These are phyloP conservation scores for Papiliotrema terrestris DNA, from an alignment of 1,284 basidiomycete species.

Conservation along the genomic window DNA sequence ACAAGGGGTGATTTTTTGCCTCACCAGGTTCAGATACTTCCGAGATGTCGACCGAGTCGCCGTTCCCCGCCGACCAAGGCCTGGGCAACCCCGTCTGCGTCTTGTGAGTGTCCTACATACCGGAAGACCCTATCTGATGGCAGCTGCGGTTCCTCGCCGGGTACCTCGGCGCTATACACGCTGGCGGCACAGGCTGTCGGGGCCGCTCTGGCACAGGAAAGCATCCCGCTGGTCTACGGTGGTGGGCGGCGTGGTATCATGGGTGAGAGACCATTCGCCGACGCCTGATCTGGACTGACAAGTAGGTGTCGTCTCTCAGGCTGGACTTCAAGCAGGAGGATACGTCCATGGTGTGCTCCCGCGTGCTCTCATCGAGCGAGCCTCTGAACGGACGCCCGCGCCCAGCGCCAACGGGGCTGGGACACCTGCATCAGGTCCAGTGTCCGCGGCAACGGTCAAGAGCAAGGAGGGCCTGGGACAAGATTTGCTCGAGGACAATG, in stretches of 20 bases:
- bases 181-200: slow-evolving; percentile 74
- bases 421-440: not conserved
- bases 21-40: not conserved
- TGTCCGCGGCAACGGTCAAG: slow-evolving; percentile 12
- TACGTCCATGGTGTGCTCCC: slow-evolving; percentile 79
- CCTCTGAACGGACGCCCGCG: slow-evolving; percentile 30
- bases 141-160: slow-evolving; percentile 67
- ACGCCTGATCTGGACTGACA: not conserved
- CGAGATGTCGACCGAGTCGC: slow-evolving; percentile 7
- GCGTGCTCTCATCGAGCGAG: slow-evolving; percentile 53
- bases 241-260: slow-evolving; percentile 81
- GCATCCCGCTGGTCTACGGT: slow-evolving; percentile 75
- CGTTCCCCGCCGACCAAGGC: slow-evolving; percentile 21
- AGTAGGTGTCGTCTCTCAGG: slow-evolving; percentile 63
- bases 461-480: slow-evolving; percentile 39
- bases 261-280: slow-evolving; percentile 50
- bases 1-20: not conserved
- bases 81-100: slow-evolving; percentile 44
- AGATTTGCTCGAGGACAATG: slow-evolving; percentile 49
- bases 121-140: not conserved
- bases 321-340: slow-evolving; percentile 66
- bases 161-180: slow-evolving; percentile 60
- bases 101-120: slow-evolving; percentile 33
- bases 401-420: slow-evolving; percentile 4
- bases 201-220: slow-evolving; percentile 62